Evolutionary conservation across 2,329 filamentous ascomycete species (phyloP).

Genomic region (Aureobasidium leucospermi): DNA sequence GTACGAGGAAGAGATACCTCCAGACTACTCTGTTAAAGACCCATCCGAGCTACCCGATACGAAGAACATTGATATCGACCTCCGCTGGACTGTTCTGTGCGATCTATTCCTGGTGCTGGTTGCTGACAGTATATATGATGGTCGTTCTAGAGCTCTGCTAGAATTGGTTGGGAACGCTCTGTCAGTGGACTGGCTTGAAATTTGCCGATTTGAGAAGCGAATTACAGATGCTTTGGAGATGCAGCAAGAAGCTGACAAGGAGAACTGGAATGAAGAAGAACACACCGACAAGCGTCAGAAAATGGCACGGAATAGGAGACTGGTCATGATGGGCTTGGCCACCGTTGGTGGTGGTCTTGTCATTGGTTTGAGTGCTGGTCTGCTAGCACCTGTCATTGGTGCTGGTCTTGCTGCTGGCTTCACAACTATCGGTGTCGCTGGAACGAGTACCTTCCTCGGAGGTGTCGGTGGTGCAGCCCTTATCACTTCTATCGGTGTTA

Average conservation of each 20-base stretch:
- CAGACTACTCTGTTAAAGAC: conserved; percentile 70
- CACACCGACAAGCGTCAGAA: conserved; percentile 85
- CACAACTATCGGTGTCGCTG: conserved; percentile 86
- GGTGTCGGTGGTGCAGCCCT: conserved; percentile 88
- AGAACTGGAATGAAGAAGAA: conserved; percentile 96
- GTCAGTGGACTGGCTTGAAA: conserved; percentile 81
- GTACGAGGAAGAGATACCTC: conserved; percentile 55
- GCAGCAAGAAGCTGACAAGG: conserved; percentile 88
- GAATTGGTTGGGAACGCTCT: conserved; percentile 76
- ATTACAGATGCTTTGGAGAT: conserved; percentile 96
- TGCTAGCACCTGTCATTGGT: conserved; percentile 88
- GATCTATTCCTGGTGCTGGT: conserved; percentile 94
- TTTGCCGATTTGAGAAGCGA: conserved; percentile 92
- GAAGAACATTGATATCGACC: conserved; percentile 85
- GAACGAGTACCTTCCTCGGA: conserved; percentile 81
- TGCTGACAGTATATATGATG: conserved; percentile 88
- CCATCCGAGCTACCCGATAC: conserved; percentile 76
- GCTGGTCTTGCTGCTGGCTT: conserved; percentile 90
- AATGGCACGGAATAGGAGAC: conserved; percentile 69
- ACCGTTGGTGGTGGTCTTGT: conserved; percentile 92
- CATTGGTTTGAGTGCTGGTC: conserved; percentile 86
- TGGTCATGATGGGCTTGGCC: conserved; percentile 92
- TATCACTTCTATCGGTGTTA: conserved; percentile 81
- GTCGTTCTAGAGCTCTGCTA: conserved; percentile 75
- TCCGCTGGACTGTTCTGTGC: conserved; percentile 94